Evolutionary conservation across 1,284 basidiomycete genomes (phyloP), one percentile per base, ranked within the genome.

Genomic region (Coriolopsis trogii): DNA sequence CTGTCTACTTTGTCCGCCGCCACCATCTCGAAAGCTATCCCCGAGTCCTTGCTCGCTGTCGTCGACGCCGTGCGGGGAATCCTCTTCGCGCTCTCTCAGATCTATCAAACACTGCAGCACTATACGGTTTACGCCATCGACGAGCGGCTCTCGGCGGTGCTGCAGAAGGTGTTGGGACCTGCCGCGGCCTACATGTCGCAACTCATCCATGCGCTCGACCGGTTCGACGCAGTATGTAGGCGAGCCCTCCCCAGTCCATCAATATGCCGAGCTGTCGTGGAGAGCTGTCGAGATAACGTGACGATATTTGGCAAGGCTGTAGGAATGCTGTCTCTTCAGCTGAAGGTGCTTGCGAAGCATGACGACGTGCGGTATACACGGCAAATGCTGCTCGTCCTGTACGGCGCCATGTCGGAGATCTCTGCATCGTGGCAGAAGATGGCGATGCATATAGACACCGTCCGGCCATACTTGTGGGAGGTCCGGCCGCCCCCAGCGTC

Each of bases 1-100:
- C 75, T 96, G 15, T 88, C 87, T 3, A 87, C 88, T 37, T 73
- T 96, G 3, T 90, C 91, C 0, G 72, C 78, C 0, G 82, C 85
- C 15, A 78, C 79, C 0, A 81, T 88, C 28, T 80, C 85, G 21
- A 85, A 84, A 58, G 79, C 85, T 13, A 81, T 97, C 9, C 91
- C 95, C 0, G 73, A 80, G 7, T 76, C 89, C 8, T 75, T 98
- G 15, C 74, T 89, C 23, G 79, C 79, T 37, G 80, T 96, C 28
- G 80, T 96, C 44, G 95, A 99, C 65, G 89, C 91, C 5, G 87
- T 93, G 40, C 88, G 96, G 24, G 95, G 93, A 12, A 86, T 99
- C 39, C 80, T 98, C 18, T 99, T 98, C 67, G 90, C 94, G 1
- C 79, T 96, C 49, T 93, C 92, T 25, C 95, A 98, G 71, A 85